A percentile compares a stretch with the other conserved stretches of the same genome.
Evolutionary conservation across 78 protist genomes (phyloP).

Genomic region (Pelomyxa schiedti): DNA sequence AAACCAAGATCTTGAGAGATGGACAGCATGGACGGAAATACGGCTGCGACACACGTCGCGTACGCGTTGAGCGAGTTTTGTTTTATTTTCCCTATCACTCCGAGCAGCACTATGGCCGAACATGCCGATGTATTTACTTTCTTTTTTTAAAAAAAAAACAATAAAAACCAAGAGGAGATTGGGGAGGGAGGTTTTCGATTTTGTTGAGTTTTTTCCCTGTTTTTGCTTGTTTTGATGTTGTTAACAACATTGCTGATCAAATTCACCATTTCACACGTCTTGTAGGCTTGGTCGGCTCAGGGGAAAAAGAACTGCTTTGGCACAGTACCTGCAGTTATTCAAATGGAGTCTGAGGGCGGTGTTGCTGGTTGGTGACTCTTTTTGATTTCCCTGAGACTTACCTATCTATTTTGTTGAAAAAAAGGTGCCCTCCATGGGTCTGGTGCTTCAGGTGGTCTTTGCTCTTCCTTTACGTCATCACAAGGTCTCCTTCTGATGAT

Average conservation of each 20-base stretch:
- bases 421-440: neutral
- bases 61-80: conserved; percentile 25
- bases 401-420: too few relatives aligned
- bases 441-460: conserved; percentile 29
- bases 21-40: conserved; percentile 37
- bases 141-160: conserved; percentile 1
- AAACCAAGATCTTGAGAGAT: too few relatives aligned
- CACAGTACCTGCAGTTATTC: neutral
- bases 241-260: too few relatives aligned
- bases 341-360: neutral
- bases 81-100: conserved; percentile 55
- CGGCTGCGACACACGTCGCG: conserved; percentile 42
- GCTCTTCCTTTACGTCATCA: conserved; percentile 49
- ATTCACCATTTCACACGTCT: too few relatives aligned
- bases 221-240: too few relatives aligned
- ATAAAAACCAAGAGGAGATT: conserved; percentile 51
- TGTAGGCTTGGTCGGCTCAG: neutral
- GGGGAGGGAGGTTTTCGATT: conserved; percentile 61
- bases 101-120: conserved; percentile 49
- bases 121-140: conserved; percentile 33
- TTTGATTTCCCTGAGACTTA: too few relatives aligned
- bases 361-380: too few relatives aligned
- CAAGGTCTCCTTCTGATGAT: conserved; percentile 70
- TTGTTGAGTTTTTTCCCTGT: too few relatives aligned
- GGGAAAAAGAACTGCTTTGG: neutral